Evolutionary conservation across 108 stramenopile genomes (phyloP), one percentile per base, ranked within the genome.

Genomic region (Skeletonema menzelii): DNA sequence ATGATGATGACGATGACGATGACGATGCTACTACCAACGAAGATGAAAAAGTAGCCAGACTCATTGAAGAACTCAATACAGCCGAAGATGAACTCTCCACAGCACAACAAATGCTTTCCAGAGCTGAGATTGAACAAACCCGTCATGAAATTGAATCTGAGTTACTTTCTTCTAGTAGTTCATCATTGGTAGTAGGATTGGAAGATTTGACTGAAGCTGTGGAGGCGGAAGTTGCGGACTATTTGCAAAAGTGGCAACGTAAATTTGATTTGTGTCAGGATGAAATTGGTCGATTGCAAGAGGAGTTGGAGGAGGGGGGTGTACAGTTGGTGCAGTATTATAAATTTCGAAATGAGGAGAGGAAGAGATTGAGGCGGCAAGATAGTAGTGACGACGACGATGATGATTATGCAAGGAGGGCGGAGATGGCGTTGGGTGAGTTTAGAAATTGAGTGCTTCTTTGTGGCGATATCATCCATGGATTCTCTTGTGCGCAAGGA

Each of bases 271-370:
- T 73, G 34, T 62, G 49, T 12, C 13, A 20, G 14, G 85, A 86
- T 37, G 63, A 61, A 3, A 66, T 85, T n/a, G 56, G 15, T 13
- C 38, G 53, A 1, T 67, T 85, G 27, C 76, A 78, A 28, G 73
- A 79, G 42, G 82, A 79, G 32, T 49, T 85, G 32, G 84, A 78
- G 20, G 71, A 75, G 15, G 38, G 67, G 1, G 71, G 63, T 30
- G 28, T 27, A 13, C 35, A 37, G 35, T 37, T 37, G 35, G 75
- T 59, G 13, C 32, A 53, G 27, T 78, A 65, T 65, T 84, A 84
- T 56, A 61, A 67, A 27, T 65, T 59, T 68, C 79, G 70, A 13
- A 26, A 70, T 22, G 35, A 42, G 30, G 66, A 78, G 11, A 17
- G 70, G 22, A 14, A 38, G 15, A 44, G 17, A 13, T 46, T 1